phyloP scores from a whole-genome alignment of 2,329 filamentous ascomycete species.

The Penicillium concentricum region DNA sequence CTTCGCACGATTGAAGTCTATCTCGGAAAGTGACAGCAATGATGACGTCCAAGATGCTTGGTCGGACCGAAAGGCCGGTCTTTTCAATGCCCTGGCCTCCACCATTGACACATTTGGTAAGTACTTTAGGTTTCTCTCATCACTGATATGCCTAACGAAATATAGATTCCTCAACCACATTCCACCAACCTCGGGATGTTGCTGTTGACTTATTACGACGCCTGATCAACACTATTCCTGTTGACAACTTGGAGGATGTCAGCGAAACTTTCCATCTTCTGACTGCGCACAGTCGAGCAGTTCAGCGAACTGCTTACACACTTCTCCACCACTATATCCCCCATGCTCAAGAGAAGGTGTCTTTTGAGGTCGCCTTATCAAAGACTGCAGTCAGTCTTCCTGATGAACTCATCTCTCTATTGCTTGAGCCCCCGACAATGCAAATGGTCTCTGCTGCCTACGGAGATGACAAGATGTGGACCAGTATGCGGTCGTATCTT shows the following conservation, averaged over 20 bases:
- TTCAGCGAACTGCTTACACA: constrained; percentile 78
- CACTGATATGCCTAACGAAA: constrained; percentile 6
- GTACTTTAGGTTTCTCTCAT: constrained; percentile 8
- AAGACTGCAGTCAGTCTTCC: constrained; percentile 66
- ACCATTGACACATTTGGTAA: constrained; percentile 43
- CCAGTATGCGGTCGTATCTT: constrained; percentile 73
- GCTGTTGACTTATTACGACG: constrained; percentile 73
- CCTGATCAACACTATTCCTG: constrained; percentile 63
- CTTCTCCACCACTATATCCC: constrained; percentile 80
- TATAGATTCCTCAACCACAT: constrained; percentile 50
- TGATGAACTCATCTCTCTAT: constrained; percentile 77
- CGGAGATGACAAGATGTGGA: constrained; percentile 65
- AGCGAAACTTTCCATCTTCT: constrained; percentile 73
- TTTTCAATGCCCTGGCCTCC: constrained; percentile 57
- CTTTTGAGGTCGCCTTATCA: constrained; percentile 66
- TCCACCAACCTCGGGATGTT: constrained; percentile 68
- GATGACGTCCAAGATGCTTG: constrained; percentile 81
- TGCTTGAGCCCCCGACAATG: constrained; percentile 73
- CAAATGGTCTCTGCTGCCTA: constrained; percentile 65
- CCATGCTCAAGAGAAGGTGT: constrained; percentile 73
- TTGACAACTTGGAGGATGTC: constrained; percentile 61
- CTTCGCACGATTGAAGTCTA: constrained; percentile 59
- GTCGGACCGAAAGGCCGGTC: constrained; percentile 56
- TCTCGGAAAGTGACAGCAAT: constrained; percentile 66
- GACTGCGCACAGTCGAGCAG: constrained; percentile 68